phyloP scores from a whole-genome alignment of 352 stramenopile genomes.

The Globisporangium solare region DNA sequence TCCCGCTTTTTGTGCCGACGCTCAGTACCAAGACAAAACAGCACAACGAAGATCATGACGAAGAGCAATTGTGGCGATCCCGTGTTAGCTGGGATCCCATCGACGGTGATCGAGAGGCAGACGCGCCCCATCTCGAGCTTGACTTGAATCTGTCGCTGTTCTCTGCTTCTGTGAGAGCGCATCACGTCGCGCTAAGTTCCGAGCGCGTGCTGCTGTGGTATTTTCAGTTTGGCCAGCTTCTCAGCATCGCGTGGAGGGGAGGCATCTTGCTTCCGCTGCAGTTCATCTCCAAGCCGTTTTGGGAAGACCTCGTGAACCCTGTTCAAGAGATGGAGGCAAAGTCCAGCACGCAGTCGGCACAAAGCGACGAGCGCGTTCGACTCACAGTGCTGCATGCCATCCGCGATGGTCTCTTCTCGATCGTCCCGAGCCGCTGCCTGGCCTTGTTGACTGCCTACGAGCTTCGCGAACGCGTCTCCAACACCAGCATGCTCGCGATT shows the following conservation, averaged over 20 bases:
- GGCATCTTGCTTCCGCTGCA: conserved; percentile 41
- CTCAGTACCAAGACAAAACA: too few relatives aligned
- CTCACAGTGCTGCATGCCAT: conserved; percentile 28
- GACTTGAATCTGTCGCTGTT: conserved; percentile 53
- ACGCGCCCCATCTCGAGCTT: conserved; percentile 18
- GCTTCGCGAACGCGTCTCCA: conserved; percentile 26
- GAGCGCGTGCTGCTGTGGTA: conserved; percentile 45
- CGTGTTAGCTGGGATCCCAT: background rate
- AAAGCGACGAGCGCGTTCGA: conserved; percentile 2
- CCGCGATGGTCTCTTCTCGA: conserved; percentile 47
- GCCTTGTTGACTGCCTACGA: conserved; percentile 30
- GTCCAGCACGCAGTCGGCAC: background rate
- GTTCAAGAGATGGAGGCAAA: background rate
- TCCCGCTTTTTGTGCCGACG: conserved; percentile 49
- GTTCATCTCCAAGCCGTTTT: conserved; percentile 43
- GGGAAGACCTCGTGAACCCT: conserved; percentile 26
- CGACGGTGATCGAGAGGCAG: background rate
- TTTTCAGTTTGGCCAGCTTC: conserved; percentile 46
- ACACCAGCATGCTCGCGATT: conserved; percentile 23
- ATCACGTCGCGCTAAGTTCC: conserved; percentile 10
- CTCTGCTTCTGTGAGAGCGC: conserved; percentile 12
- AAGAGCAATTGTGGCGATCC: background rate
- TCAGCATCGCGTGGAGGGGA: conserved; percentile 62
- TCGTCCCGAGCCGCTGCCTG: conserved; percentile 47
- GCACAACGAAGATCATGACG: background rate